Percentiles rank a stretch among this genome's conserved stretches.
These are phyloP conservation scores for Trichoderma aggressivum DNA, from an alignment of 2,329 filamentous ascomycete species.

Conservation along the genomic window DNA sequence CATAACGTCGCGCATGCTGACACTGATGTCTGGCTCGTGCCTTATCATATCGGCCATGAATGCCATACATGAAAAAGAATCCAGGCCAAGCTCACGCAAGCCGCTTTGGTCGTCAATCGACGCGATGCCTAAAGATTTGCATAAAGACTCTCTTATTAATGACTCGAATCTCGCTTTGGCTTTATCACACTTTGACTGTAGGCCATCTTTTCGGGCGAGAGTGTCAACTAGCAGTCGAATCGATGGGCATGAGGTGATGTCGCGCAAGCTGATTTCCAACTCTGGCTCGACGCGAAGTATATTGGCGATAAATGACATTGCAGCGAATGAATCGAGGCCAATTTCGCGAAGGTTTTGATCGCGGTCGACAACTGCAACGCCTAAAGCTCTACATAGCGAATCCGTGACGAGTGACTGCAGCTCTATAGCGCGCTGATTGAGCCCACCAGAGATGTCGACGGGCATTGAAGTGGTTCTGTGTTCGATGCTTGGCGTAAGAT, in stretches of 20 bases:
- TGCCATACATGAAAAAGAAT: background rate
- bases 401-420: background rate
- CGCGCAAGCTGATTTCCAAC: background rate
- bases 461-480: background rate
- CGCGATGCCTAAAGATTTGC: background rate
- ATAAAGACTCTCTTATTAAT: background rate
- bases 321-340: background rate
- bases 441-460: background rate
- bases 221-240: background rate
- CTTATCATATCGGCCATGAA: background rate
- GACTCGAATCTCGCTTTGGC: background rate
- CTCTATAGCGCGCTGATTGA: background rate
- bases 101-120: background rate
- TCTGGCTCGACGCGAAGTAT: background rate
- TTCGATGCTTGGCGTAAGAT: background rate
- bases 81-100: background rate
- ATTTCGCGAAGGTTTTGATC: background rate
- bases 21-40: background rate
- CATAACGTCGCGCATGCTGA: background rate
- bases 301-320: background rate
- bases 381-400: background rate
- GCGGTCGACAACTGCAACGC: background rate
- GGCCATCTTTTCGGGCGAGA: background rate
- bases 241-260: background rate
- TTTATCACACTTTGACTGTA: background rate